Conservation (phyloP, 169 alveolate genomes). For the Cryptosporidium viatorum region DNA sequence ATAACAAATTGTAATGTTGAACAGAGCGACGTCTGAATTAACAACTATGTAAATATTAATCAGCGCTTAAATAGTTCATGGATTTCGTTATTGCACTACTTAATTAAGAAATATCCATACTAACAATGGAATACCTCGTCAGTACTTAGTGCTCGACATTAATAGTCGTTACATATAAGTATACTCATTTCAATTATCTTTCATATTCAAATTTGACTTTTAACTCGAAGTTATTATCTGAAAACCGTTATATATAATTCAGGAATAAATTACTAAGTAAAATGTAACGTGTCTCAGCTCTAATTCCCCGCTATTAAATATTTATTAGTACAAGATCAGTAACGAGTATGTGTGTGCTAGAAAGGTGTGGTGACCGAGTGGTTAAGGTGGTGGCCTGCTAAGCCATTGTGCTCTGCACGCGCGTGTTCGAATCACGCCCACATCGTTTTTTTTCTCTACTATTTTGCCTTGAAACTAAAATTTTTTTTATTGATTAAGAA, state of each 20-base stretch:
- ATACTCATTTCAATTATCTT: not conserved
- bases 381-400: conserved; percentile 80
- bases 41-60: not conserved
- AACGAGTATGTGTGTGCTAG: not conserved
- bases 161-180: not conserved
- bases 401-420: conserved; percentile 78
- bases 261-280: not conserved
- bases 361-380: conserved; percentile 78
- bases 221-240: not conserved
- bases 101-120: conserved; percentile 63
- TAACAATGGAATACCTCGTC: conserved; percentile 48
- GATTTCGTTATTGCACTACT: conserved; percentile 27
- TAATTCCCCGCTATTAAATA: not conserved
- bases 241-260: not conserved
- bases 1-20: conserved; percentile 7
- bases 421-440: conserved; percentile 79
- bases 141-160: conserved; percentile 53
- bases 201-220: not conserved
- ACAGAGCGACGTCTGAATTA: conserved; percentile 68
- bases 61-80: conserved; percentile 72
- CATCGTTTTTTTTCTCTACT: conserved; percentile 42
- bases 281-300: not conserved
- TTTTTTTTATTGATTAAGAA: no score
- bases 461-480: no score
- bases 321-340: conserved; percentile 2